Base-by-base conservation (phyloP, 177 flowering plant genomes). In the Vitis hybrid region DNA sequence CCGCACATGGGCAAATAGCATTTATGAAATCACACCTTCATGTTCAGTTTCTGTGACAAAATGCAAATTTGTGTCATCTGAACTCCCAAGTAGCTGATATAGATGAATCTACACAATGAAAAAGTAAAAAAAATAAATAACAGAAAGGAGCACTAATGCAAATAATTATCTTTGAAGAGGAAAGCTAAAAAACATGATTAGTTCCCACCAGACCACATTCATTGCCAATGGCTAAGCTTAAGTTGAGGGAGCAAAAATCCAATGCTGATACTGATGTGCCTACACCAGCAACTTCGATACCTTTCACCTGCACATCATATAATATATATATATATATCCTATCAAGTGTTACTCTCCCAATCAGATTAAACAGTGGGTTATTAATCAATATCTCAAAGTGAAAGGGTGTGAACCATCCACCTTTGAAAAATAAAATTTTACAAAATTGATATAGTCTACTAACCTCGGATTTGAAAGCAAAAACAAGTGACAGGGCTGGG, bases 201-300 rank as follows among this genome's bases (percentile, higher is more conserved):
- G 51, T 3, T 71, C 78, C 80, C 74, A 83, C 86, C 76, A 71
- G 64, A 76, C 81, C 86, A 76, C 68, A 27, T 58, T 71, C 75
- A 69, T 75, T 77, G 55, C 82, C 85, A 68, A 76, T 40, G 46
- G 79, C 80, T 54, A 82, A 40, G 57, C 46, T 60, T 50, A 75
- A 35, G 62, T 76, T 74, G 52, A 19, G 16, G 3, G 82, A 72
- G 75, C 85, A 82, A 58, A 82, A 69, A 15, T 77, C 77, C 68
- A 82, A 50, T 27, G 77, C 79, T 67, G 82, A 74, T 35, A 79
- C 78, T 48, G 85, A 19, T 58, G 79, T 70, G 75, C 50, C 70
- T 30, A 63, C 27, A 50, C 70, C 82, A 49, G 64, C 60, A 56
- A 70, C 4, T 49, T 74, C 14, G 18, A 72, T 48, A 51, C 71